Evolutionary conservation across 2,329 filamentous ascomycete genomes (phyloP).

Genomic region (Penicillium sp.): DNA sequence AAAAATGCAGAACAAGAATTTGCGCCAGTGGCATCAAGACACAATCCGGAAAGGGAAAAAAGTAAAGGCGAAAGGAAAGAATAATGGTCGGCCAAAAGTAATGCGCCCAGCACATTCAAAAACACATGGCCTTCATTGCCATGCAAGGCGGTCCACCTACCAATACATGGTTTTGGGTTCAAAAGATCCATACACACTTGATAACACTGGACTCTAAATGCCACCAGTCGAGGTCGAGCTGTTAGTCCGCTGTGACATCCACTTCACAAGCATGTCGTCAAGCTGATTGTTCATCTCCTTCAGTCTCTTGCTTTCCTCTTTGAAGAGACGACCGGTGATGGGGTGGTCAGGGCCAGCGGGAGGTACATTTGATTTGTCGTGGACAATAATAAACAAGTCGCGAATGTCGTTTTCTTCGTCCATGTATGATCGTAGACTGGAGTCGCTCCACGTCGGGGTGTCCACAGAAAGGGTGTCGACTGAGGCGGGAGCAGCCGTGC

Average conservation of each 20-base stretch:
- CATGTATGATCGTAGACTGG: conserved; percentile 80
- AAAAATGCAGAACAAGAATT: conserved; percentile 2
- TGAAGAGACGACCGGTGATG: conserved; percentile 74
- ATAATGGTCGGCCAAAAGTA: conserved; percentile 10
- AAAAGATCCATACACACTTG: conserved; percentile 13
- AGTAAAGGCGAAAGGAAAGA: conserved; percentile 13
- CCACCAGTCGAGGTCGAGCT: conserved; percentile 8
- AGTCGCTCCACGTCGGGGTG: conserved; percentile 78
- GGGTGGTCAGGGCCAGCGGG: conserved; percentile 83
- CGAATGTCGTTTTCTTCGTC: conserved; percentile 86
- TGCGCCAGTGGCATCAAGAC: conserved; percentile 11
- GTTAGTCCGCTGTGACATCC: conserved; percentile 56
- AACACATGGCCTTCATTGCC: conserved; percentile 3
- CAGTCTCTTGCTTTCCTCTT: conserved; percentile 80
- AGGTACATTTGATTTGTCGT: conserved; percentile 81
- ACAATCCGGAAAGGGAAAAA: conserved; percentile 10
- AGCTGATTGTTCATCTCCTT: conserved; percentile 86
- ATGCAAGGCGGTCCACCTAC: conserved; percentile 10
- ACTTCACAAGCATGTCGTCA: conserved; percentile 80
- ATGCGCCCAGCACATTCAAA: conserved; percentile 25
- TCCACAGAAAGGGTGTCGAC: conserved; percentile 56
- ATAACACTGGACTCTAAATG: conserved; percentile 24
- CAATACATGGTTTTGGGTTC: conserved; percentile 12
- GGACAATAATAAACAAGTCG: conserved; percentile 85
- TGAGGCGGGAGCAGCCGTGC: conserved; percentile 49